Evolutionary conservation across 352 stramenopile species (phyloP).

Genomic region (Phytophthora lateralis): DNA sequence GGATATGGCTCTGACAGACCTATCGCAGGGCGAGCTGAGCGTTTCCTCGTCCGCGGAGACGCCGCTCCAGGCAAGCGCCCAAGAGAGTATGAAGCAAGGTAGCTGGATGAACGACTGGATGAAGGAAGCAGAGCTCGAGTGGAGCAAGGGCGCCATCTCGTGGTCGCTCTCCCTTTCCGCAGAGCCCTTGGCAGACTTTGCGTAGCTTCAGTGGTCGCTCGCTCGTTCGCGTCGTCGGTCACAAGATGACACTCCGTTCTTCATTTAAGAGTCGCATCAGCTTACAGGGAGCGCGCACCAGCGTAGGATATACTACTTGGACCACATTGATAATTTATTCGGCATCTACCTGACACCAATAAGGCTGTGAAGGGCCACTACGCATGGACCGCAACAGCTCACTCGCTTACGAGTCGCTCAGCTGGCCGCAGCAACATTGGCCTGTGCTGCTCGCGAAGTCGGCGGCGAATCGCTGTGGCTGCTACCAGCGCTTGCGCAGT

Average conservation of each 20-base stretch:
- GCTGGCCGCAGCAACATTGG: conserved; percentile 31
- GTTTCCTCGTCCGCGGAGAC: conserved; percentile 21
- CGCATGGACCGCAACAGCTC: background rate
- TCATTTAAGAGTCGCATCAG: conserved; percentile 12
- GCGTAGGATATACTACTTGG: conserved; percentile 21
- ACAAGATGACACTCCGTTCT: background rate
- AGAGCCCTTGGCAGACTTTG: conserved; percentile 52
- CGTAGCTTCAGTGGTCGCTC: conserved; percentile 13
- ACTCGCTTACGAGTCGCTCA: conserved; percentile 4
- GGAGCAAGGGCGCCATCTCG: conserved; percentile 59
- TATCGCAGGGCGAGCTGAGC: conserved; percentile 43
- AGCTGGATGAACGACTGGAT: conserved; percentile 63
- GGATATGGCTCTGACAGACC: conserved; percentile 50
- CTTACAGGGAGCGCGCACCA: conserved; percentile 13
- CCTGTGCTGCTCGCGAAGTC: conserved; percentile 13
- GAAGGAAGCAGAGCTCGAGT: conserved; percentile 60
- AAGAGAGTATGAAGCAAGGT: conserved; percentile 34
- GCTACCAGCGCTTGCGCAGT: conserved; percentile 42
- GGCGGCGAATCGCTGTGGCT: conserved; percentile 25
- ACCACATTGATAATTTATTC: conserved; percentile 48
- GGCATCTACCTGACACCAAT: conserved; percentile 31
- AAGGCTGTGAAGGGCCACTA: conserved; percentile 13
- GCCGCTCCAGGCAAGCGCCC: conserved; percentile 7
- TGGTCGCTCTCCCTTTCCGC: conserved; percentile 58
- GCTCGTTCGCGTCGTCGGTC: background rate